phyloP scores from a whole-genome alignment of 2,329 filamentous ascomycete species.

The Fusarium sp. region DNA sequence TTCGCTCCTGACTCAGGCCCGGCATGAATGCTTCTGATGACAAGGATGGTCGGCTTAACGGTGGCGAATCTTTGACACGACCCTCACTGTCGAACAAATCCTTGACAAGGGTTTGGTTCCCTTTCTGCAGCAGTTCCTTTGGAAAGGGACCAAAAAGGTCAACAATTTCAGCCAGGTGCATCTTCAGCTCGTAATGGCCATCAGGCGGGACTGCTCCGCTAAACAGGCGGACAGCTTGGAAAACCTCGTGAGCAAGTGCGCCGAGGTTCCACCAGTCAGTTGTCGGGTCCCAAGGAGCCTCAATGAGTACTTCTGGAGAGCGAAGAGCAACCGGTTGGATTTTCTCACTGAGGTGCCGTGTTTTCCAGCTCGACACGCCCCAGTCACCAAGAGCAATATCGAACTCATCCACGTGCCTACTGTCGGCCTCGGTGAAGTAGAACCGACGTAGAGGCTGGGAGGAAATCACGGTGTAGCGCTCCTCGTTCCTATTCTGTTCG shows the following conservation, averaged over 20 bases:
- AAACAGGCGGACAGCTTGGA: conserved; percentile 35
- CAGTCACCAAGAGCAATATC: conserved; percentile 38
- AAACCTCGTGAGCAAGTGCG: conserved; percentile 34
- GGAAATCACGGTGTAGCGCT: conserved; percentile 16
- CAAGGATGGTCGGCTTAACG: neutral
- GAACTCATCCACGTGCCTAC: conserved; percentile 11
- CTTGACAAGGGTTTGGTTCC: conserved; percentile 15
- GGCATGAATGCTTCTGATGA: conserved; percentile 19
- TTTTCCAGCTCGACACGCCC: conserved; percentile 42
- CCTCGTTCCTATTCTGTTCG: conserved; percentile 20
- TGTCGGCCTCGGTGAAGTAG: conserved; percentile 31
- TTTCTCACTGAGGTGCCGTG: conserved; percentile 35
- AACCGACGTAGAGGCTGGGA: conserved; percentile 21
- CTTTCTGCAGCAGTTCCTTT: conserved; percentile 22
- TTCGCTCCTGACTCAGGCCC: conserved; percentile 16
- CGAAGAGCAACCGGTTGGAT: conserved; percentile 45
- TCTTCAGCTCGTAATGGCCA: conserved; percentile 27
- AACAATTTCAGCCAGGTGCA: conserved; percentile 37
- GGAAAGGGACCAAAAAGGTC: conserved; percentile 39
- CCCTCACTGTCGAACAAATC: conserved; percentile 27
- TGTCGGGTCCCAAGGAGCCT: conserved; percentile 36
- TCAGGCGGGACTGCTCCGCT: conserved; percentile 4
- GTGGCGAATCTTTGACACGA: conserved; percentile 1
- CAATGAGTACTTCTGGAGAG: conserved; percentile 45
- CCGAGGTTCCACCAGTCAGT: conserved; percentile 46